These are phyloP conservation scores for Gossypium sturtianum DNA, from an alignment of 345 rosid species.

Conservation along the genomic window DNA sequence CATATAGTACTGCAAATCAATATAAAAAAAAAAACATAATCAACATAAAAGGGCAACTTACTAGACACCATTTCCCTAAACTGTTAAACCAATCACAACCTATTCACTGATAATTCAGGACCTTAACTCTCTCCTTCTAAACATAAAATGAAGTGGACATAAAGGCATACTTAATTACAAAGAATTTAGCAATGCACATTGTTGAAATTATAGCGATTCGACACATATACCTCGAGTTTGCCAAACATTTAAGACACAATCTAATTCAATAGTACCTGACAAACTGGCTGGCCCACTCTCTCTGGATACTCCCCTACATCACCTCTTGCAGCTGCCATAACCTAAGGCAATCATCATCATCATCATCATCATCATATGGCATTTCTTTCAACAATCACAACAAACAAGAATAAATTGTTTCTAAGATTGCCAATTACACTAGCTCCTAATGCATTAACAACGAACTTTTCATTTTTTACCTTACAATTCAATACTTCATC, in stretches of 20 bases:
- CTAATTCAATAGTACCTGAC: slow-evolving; percentile 54
- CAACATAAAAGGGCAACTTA: too few species aligned
- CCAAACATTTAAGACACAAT: not conserved
- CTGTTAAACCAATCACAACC: not conserved
- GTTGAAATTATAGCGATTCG: not conserved
- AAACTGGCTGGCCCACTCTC: slow-evolving; percentile 66
- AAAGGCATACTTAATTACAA: not conserved
- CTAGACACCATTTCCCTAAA: not conserved
- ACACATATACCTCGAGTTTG: not conserved
- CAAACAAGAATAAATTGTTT: slow-evolving; percentile 15
- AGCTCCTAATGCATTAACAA: slow-evolving; percentile 17
- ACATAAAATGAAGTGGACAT: not conserved
- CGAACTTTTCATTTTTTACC: not conserved
- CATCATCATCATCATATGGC: slow-evolving; percentile 1
- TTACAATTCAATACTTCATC: slow-evolving; percentile 9
- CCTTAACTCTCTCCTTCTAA: slow-evolving; percentile 3
- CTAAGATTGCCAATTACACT: not conserved
- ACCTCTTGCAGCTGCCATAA: slow-evolving; percentile 44
- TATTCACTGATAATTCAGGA: not conserved
- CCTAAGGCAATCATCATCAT: slow-evolving; percentile 32
- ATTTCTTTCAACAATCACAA: slow-evolving; percentile 15
- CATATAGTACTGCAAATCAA: slow-evolving; percentile 66
- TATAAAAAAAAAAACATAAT: too few species aligned
- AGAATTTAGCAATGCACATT: slow-evolving; percentile 19
- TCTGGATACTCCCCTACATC: slow-evolving; percentile 67